Conservation (phyloP, 78 protist genomes). For the Anaeramoeba flamelloides region DNA sequence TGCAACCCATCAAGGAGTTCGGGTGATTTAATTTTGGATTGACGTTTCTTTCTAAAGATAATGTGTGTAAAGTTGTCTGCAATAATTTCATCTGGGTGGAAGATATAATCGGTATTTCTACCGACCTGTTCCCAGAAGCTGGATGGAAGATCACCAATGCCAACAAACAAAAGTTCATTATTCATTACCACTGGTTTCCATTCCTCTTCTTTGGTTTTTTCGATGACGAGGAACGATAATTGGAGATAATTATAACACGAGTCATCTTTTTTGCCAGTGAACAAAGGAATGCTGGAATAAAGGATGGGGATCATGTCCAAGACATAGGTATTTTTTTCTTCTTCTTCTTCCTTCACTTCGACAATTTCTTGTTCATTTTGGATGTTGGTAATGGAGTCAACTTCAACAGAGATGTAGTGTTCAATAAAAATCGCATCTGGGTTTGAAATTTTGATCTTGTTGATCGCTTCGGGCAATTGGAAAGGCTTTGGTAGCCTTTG, state of each 20-base stretch:
- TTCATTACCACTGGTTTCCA: no score
- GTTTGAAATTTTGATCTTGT: neutral
- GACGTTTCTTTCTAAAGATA: neutral
- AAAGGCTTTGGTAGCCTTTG: neutral
- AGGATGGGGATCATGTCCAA: neutral
- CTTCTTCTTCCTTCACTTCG: no score
- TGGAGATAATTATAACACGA: neutral
- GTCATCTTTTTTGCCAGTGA: neutral
- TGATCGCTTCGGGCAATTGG: neutral
- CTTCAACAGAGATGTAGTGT: neutral
- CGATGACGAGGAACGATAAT: neutral
- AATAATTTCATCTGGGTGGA: neutral
- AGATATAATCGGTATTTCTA: neutral
- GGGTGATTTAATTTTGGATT: no score
- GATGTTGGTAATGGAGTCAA: no score
- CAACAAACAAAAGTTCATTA: no score
- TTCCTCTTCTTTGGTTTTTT: neutral
- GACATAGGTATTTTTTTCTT: no score
- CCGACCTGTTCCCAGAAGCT: neutral
- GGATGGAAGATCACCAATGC: neutral
- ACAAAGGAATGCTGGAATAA: neutral
- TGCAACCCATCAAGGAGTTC: no score
- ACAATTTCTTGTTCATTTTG: no score
- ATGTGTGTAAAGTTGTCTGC: neutral
- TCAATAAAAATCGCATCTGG: neutral